Evolutionary conservation across 148 eudicot genomes (phyloP).

Genomic region (Camellia lanceoleosa): DNA sequence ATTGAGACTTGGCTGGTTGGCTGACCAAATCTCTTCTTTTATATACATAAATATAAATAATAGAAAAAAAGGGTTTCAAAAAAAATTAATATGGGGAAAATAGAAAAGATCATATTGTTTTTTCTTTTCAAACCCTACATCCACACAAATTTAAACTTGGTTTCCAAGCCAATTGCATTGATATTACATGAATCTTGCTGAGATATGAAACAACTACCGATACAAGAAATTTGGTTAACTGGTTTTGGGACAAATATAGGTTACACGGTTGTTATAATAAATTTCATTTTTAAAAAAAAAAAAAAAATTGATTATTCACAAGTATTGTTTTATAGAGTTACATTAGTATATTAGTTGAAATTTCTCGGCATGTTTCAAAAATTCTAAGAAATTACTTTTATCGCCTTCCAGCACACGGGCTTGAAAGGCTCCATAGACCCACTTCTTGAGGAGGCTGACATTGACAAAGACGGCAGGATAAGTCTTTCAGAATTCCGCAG

Average conservation of each 20-base stretch:
- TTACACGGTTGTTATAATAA: not conserved
- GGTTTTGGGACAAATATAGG: slow-evolving; percentile 3
- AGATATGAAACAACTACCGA: not conserved
- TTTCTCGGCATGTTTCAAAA: not conserved
- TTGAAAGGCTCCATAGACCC: slow-evolving; percentile 88
- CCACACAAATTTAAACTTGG: not conserved
- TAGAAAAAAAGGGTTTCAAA: not conserved
- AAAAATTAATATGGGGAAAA: not conserved
- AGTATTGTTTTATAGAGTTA: no score
- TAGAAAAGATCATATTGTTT: not conserved
- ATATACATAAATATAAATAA: not conserved
- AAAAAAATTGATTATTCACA: no score
- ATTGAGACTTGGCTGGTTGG: not conserved
- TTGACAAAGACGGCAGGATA: slow-evolving; percentile 88
- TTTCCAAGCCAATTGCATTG: not conserved
- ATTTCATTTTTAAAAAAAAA: not conserved
- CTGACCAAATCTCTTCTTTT: not conserved
- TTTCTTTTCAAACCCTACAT: not conserved
- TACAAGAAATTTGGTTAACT: not conserved
- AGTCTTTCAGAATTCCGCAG: slow-evolving; percentile 81
- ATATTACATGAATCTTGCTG: not conserved
- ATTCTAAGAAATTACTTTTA: no score
- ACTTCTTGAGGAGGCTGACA: slow-evolving; percentile 84
- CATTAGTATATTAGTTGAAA: not conserved
- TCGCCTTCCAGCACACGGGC: slow-evolving; percentile 64